Percentiles rank a stretch among this genome's conserved stretches.
These are phyloP conservation scores for Monosporascus cannonballus DNA, from an alignment of 2,329 filamentous ascomycete genomes.

Conservation along the genomic window DNA sequence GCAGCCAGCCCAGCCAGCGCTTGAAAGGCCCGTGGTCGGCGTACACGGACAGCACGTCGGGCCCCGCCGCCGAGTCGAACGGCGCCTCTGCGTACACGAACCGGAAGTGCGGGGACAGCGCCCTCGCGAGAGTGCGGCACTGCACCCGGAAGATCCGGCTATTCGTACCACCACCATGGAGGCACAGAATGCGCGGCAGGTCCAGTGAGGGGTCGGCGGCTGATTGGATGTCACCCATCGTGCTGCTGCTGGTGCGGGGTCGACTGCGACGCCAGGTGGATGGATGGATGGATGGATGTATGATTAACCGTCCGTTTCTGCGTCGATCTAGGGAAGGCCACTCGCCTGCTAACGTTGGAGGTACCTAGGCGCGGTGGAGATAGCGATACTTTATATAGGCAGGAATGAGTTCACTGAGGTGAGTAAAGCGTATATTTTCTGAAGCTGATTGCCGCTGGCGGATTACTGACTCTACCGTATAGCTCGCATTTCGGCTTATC, in stretches of 20 bases:
- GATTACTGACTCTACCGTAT: no score
- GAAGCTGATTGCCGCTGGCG: no score
- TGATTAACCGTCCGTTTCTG: no score
- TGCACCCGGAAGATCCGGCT: slow-evolving; percentile 63
- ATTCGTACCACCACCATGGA: slow-evolving; percentile 75
- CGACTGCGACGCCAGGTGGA: no score
- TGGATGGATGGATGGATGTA: no score
- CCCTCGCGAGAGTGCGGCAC: slow-evolving; percentile 46
- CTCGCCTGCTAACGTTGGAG: no score
- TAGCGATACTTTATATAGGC: no score
- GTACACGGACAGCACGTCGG: slow-evolving; percentile 60
- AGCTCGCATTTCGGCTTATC: neutral
- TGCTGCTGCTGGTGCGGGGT: no score
- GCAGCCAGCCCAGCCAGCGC: slow-evolving; percentile 56
- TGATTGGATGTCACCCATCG: neutral
- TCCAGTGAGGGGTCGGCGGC: slow-evolving; percentile 15
- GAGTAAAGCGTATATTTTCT: no score
- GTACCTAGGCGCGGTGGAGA: no score
- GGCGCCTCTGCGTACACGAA: slow-evolving; percentile 69
- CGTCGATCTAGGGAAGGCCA: no score
- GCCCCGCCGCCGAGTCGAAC: slow-evolving; percentile 54
- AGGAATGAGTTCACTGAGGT: no score
- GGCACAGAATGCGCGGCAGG: slow-evolving; percentile 66
- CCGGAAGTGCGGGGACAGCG: slow-evolving; percentile 54
- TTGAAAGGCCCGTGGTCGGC: slow-evolving; percentile 60